Evolutionary conservation across 1,284 basidiomycete species (phyloP).

Genomic region (Marasmius oreades): DNA sequence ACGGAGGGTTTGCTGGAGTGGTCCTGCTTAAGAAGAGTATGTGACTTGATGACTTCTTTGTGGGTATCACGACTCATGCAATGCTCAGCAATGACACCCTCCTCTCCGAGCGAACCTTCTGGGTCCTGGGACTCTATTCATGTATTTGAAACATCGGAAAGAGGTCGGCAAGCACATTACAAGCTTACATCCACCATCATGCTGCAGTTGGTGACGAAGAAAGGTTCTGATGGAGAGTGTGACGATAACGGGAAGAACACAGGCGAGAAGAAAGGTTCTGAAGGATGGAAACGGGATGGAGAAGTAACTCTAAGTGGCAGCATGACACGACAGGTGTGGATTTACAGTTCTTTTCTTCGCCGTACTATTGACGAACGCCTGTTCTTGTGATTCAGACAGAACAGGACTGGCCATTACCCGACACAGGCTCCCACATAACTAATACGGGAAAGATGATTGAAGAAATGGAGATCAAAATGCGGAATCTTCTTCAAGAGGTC

Average conservation of each 20-base stretch:
- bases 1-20: conserved; percentile 94
- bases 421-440: conserved; percentile 78
- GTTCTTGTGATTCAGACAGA: conserved; percentile 57
- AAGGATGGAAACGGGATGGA: conserved; percentile 60
- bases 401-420: conserved; percentile 79
- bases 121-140: conserved; percentile 99
- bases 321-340: conserved; percentile 93
- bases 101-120: conserved; percentile 54
- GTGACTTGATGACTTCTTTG: conserved; percentile 25
- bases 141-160: conserved; percentile 91
- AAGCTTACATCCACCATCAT: conserved; percentile 98
- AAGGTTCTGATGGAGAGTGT: conserved; percentile 40
- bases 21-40: conserved; percentile 94
- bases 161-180: conserved; percentile 90
- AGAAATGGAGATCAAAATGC: conserved; percentile 99
- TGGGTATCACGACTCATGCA: conserved; percentile 1
- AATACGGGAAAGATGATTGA: conserved; percentile 96
- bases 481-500: conserved; percentile 89
- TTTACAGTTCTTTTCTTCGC: conserved; percentile 12
- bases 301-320: conserved; percentile 89
- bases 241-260: conserved; percentile 32
- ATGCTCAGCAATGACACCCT: conserved; percentile 54
- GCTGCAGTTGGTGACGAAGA: conserved; percentile 83
- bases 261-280: conserved; percentile 30
- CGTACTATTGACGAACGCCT: not conserved